A percentile compares a stretch with the other conserved stretches of the same genome.
phyloP scores from a whole-genome alignment of 331 rosid species.

The Spiraea crenata region DNA sequence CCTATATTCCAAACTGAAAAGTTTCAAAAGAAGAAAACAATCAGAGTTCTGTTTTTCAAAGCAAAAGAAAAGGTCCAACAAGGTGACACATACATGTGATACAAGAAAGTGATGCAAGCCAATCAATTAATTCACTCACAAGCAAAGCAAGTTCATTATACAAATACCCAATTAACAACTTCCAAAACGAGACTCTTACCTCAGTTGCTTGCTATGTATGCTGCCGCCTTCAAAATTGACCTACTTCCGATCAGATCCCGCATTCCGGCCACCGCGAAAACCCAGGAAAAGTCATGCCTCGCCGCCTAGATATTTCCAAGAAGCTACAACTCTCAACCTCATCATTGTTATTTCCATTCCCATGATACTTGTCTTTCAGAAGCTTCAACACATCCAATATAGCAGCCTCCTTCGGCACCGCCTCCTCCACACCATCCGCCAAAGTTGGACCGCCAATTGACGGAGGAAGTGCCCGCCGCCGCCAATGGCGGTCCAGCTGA shows the following conservation, averaged over 20 bases:
- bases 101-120: neutral
- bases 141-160: neutral
- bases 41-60: neutral
- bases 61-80: neutral
- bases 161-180: neutral
- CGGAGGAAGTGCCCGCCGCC: slow-evolving; percentile 24
- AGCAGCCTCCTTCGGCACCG: neutral
- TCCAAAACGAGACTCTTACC: slow-evolving; percentile 7
- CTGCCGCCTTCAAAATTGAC: slow-evolving; percentile 5
- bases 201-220: neutral
- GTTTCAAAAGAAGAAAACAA: neutral
- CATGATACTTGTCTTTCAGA: neutral
- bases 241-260: neutral
- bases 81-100: neutral
- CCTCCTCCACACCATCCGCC: neutral
- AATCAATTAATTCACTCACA: neutral
- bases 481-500: neutral
- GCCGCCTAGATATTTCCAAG: slow-evolving; percentile 12
- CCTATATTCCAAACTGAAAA: neutral
- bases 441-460: neutral
- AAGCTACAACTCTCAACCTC: neutral
- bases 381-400: slow-evolving; percentile 25
- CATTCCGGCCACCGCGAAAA: slow-evolving; percentile 28
- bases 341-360: neutral
- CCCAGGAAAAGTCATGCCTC: slow-evolving; percentile 41